Evolutionary conservation across 208 protist species (phyloP), one percentile per base, ranked within the genome.

Genomic region (Wallacemonas sp.): DNA sequence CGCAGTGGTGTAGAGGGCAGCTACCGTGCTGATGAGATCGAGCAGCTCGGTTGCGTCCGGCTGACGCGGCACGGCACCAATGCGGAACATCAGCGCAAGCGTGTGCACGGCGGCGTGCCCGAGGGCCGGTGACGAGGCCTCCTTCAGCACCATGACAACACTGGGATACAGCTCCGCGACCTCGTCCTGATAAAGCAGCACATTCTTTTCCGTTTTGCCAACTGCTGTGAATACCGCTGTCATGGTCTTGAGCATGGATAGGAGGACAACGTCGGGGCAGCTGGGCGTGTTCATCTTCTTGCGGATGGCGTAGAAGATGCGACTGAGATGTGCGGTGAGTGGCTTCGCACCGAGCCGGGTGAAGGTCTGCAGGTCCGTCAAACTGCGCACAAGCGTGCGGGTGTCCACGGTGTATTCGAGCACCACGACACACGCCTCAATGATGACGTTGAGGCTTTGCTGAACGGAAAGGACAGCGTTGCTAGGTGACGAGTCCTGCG

Each of bases 341-440:
- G 81, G 86, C 33, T 76, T 73, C 17, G 93, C 80, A 53, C 83
- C 81, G 59, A 92, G 83, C 5, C 76, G 76, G 1, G 88, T 87
- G 67, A 94, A 90, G 55, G 83, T 90, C 64, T 91, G 86, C 53
- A 96, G 70, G 63, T 96, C 91, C 1, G 83, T 82, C 68, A 93
- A 82, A 65, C 83, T 82, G 29, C 88, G 81, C 48, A 93, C 73
- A 4, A 94, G 84, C 55, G 79, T 85, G 62, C 73, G 79, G 17
- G 73, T 66, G 44, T 93, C 87, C 45, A 59, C 80, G 13, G 88
- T 91, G 73, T 92, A 94, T 78, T 96, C 87, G 22, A 96, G 73
- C 54, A 83, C 81, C 27, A 90, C 83, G 1, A 94, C 85, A 34
- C 80, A 92, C 3, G 88, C 89, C 72, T 96, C 88, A 17, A 96